Evolutionary conservation across 768 basidiomycete genomes (phyloP), one percentile per base, ranked within the genome.

Genomic region (Trametes cubensis): DNA sequence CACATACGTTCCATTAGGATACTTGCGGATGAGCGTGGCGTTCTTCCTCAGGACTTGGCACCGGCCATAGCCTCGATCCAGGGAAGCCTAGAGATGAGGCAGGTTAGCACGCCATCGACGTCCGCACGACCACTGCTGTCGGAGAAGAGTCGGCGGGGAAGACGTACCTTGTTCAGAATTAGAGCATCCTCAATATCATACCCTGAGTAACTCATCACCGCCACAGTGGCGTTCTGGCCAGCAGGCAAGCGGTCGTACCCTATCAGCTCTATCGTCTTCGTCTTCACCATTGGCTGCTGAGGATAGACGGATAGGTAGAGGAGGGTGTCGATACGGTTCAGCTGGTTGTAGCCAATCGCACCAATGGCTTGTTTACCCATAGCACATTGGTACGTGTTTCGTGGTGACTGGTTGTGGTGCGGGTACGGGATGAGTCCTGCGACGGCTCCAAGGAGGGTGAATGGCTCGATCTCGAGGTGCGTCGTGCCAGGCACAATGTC

Each of bases 361-460:
- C 97, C 97, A 65, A 99, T 99, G 2, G 97, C 96, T 80, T 99
- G 97, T 79, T 99, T 99, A 57, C 97, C 96, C 96, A 99, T 99
- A 58, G 96, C 96, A 71, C 96, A 99, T 79, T 99, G 96, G 73
- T 99, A 99, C 11, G 97, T 99, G 71, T 99, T 99, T 57, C 97
- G 90, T 3, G 97, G 97, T 5, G 97, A 98, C 72, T 99, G 97
- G 71, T 99, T 99, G 74, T 99, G 97, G 73, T 99, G 97, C 2
- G 97, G 97, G 72, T 99, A 99, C 14, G 97, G 97, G 71, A 99
- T 99, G 26, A 99, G 85, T 48, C 97, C 97, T 4, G 97, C 97
- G 50, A 99, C 97, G 40, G 95, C 97, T 15, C 97, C 97, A 14
- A 99, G 85, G 62, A 99, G 80, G 2, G 97, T 98, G 76, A 99